These are phyloP conservation scores for Suhomyces canberraensis DNA, from an alignment of 805 yeast species.

Conservation along the genomic window DNA sequence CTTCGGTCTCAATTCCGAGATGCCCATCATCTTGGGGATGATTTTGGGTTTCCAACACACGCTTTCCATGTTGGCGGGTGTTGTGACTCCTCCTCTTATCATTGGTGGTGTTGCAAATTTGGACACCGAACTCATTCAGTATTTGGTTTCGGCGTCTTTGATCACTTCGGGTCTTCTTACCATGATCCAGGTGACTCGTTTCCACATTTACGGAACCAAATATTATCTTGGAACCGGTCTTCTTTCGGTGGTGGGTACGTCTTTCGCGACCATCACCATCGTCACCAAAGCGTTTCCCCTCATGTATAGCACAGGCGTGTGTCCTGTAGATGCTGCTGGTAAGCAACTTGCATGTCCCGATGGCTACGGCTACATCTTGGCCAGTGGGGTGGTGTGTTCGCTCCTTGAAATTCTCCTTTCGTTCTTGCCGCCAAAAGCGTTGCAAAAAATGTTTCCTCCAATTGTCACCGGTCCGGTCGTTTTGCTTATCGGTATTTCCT, in stretches of 20 bases:
- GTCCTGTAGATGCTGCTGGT: conserved; percentile 65
- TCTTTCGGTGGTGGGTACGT: conserved; percentile 86
- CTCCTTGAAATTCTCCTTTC: conserved; percentile 69
- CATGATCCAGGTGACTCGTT: conserved; percentile 72
- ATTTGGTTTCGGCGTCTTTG: conserved; percentile 37
- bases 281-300: conserved; percentile 72
- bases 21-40: conserved; percentile 78
- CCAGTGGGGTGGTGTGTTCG: conserved; percentile 76
- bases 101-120: conserved; percentile 65
- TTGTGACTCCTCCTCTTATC: conserved; percentile 78
- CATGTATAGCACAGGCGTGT: conserved; percentile 72
- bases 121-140: conserved; percentile 33
- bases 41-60: conserved; percentile 85
- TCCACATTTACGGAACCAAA: conserved; percentile 69
- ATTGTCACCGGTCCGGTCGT: conserved; percentile 94
- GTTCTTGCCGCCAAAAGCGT: conserved; percentile 68
- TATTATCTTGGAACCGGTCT: conserved; percentile 86
- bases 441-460: conserved; percentile 81
- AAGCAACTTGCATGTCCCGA: conserved; percentile 74
- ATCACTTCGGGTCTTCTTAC: conserved; percentile 55
- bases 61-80: conserved; percentile 88
- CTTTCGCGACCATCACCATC: conserved; percentile 83
- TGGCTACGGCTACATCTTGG: conserved; percentile 86
- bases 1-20: conserved; percentile 73
- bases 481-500: conserved; percentile 69